These are phyloP conservation scores for Cutaneotrichosporon cutaneum DNA, from an alignment of 1,284 basidiomycete genomes.

Conservation along the genomic window DNA sequence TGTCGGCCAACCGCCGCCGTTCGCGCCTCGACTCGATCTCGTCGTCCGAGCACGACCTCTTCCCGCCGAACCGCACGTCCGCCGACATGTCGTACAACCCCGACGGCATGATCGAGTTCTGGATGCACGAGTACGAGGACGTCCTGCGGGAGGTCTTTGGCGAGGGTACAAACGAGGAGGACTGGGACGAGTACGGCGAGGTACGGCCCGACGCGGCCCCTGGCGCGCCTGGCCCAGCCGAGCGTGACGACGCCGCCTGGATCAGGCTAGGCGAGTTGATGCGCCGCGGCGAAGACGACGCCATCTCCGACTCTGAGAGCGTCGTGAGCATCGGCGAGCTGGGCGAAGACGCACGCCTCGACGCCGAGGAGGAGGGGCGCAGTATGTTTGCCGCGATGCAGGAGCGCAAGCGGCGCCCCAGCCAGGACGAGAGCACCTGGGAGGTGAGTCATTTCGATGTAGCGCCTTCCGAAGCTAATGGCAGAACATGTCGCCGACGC, in stretches of 20 bases:
- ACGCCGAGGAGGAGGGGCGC: conserved; percentile 58
- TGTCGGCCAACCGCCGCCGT: conserved; percentile 13
- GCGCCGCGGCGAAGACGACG: conserved; percentile 43
- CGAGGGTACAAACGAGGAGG: conserved; percentile 31
- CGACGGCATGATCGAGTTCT: conserved; percentile 57
- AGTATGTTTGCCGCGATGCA: conserved; percentile 57
- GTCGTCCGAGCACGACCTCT: conserved; percentile 51
- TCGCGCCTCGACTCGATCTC: conserved; percentile 24
- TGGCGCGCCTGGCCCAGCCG: conserved; percentile 24
- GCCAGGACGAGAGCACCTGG: conserved; percentile 75
- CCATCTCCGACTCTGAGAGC: conserved; percentile 87
- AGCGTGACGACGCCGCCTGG: conserved; percentile 46
- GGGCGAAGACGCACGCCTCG: conserved; percentile 65
- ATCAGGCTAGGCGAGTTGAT: conserved; percentile 46
- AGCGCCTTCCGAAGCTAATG: conserved; percentile 21
- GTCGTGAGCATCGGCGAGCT: conserved; percentile 83
- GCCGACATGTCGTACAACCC: conserved; percentile 53
- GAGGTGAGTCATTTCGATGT: conserved; percentile 63
- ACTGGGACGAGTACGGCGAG: conserved; percentile 30
- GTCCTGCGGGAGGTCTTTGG: conserved; percentile 57
- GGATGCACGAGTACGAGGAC: conserved; percentile 59
- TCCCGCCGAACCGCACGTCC: conserved; percentile 54
- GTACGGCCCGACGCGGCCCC: conserved; percentile 12
- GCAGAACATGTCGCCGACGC: conserved; percentile 90
- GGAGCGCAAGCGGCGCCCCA: conserved; percentile 39